Evolutionary conservation across 2,329 filamentous ascomycete genomes (phyloP).

Genomic region (Penicillium sp.): DNA sequence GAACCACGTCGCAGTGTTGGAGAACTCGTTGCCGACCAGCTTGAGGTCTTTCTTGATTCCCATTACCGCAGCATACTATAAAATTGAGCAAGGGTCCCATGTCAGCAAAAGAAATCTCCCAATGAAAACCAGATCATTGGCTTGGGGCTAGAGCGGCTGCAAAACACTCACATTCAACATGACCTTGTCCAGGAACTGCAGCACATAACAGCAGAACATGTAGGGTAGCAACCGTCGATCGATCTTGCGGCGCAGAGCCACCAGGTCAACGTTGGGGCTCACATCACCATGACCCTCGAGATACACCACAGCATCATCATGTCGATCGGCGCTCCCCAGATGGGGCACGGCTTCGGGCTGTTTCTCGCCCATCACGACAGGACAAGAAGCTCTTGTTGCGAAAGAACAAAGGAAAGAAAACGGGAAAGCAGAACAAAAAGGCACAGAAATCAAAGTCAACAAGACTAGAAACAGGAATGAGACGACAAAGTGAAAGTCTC

Average conservation of each 20-base stretch:
- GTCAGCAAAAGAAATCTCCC: background rate
- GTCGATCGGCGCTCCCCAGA: conserved; percentile 9
- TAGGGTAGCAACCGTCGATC: conserved; percentile 42
- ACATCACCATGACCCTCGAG: conserved; percentile 27
- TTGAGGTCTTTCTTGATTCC: conserved; percentile 61
- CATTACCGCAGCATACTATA: conserved; percentile 67
- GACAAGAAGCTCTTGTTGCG: background rate
- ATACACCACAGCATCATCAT: conserved; percentile 32
- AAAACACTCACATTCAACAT: conserved; percentile 36
- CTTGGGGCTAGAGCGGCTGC: background rate
- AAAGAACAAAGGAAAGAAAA: background rate
- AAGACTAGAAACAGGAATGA: background rate
- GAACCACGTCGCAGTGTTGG: conserved; percentile 64
- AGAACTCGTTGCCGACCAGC: conserved; percentile 64
- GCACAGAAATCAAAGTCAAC: background rate
- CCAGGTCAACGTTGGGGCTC: conserved; percentile 25
- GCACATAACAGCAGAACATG: conserved; percentile 41
- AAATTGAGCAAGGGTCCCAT: background rate
- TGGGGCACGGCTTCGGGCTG: conserved; percentile 14
- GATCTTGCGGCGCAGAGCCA: conserved; percentile 38
- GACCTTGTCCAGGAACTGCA: conserved; percentile 45
- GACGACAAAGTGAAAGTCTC: background rate
- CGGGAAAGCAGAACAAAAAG: background rate
- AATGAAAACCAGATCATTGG: background rate
- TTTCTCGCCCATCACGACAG: conserved; percentile 26